Conservation (phyloP, 1,139 yeast species). For the Debaryomyces fabryi region DNA sequence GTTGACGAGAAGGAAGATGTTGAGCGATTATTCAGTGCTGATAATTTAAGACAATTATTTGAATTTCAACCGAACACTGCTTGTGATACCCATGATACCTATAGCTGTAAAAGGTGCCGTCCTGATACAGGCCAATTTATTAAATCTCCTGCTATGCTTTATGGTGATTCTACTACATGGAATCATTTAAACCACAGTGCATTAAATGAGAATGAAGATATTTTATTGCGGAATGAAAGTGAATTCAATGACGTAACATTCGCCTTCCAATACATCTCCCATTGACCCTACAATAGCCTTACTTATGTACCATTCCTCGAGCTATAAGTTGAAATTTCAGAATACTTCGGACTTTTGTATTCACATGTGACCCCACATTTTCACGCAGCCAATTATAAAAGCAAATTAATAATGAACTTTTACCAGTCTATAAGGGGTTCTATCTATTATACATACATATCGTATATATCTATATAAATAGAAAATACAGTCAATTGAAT, state of each 20-base stretch:
- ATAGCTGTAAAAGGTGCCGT: conserved; percentile 80
- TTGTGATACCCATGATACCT: conserved; percentile 94
- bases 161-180: conserved; percentile 99
- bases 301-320: background rate
- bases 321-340: background rate
- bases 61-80: conserved; percentile 65
- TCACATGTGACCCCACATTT: conserved; percentile 1
- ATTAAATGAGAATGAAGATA: conserved; percentile 70
- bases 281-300: conserved; percentile 27
- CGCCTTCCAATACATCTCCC: conserved; percentile 93
- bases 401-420: conserved; percentile 4
- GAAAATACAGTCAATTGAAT: background rate
- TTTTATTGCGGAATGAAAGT: conserved; percentile 72
- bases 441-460: background rate
- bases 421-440: background rate
- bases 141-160: conserved; percentile 84
- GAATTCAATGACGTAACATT: conserved; percentile 72
- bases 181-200: conserved; percentile 76
- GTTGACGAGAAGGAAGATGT: conserved; percentile 97
- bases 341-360: background rate
- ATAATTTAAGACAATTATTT: conserved; percentile 75
- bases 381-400: conserved; percentile 3
- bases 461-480: background rate
- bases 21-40: conserved; percentile 86
- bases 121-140: conserved; percentile 57